Base-by-base conservation (phyloP, 441 rosid genomes). In the Eugenia klotzschiana region DNA sequence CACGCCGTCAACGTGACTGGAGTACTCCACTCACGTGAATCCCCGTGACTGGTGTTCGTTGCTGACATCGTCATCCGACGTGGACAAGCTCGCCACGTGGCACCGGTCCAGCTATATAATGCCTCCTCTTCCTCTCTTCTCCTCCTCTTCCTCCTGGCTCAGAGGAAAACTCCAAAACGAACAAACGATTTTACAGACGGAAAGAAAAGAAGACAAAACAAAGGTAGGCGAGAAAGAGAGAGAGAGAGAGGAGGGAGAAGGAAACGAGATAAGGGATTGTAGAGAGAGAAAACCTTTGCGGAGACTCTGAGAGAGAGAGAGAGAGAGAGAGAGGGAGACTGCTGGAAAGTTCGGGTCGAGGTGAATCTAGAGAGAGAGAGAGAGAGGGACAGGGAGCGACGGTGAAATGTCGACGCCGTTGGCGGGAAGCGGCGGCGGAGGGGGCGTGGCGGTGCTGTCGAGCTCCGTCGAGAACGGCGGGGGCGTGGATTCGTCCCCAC, bases 371-470 rank as follows among this genome's bases (percentile, higher is more conserved):
- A 81, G 64, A 16, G 22, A 22, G 60, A 3, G 52, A 1, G 46
- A 26, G 40, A 49, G 79, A 1, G 79, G 10, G 40, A 37, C 40
- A 37, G 51, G 5, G 56, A 29, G n/a, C 53, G 23, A 16, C 54
- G 81, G 72, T 15, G 37, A 54, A 79, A 95, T 95, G 98, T 93
- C 97, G 88, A 92, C 92, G 91, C 93, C 97, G 83, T 87, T 90
- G 73, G 94, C 94, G 73, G 94, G 82, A 82, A 92, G 85, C 88
- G 88, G 84, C 77, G 87, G 89, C 56, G 90, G 80, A 84, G 92
- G 86, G 16, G 85, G 88, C 58, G 83, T 87, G 6, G 89, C 89
- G 80, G 86, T 86, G 8, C 79, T 91, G 41, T 16, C 92, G 86
- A 89, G 83, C 57, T 81, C 97, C 33, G 82, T 85, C 13, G 85